Percentiles rank a stretch among this genome's conserved stretches.
Evolutionary conservation across 345 rosid species (phyloP).

Genomic region (Schrenkiella parvula): DNA sequence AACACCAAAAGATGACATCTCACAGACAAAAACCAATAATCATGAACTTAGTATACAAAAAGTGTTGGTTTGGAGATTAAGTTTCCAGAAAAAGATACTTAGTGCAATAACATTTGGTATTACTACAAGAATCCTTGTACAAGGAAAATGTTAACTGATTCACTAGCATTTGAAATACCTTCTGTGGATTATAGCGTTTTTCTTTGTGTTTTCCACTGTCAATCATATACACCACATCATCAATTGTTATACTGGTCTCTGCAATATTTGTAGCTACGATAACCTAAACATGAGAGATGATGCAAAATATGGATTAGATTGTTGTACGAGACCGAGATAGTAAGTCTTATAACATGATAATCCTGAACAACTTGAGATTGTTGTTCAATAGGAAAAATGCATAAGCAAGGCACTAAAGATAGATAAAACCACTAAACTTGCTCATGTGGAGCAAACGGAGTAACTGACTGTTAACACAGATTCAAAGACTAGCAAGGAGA

Average conservation of each 20-base stretch:
- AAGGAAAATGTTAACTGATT: slow-evolving; percentile 7
- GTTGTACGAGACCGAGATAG: neutral
- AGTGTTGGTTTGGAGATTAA: no score
- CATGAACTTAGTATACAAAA: no score
- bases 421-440: neutral
- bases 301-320: neutral
- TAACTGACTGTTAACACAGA: neutral
- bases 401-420: no score
- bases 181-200: slow-evolving; percentile 76
- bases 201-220: slow-evolving; percentile 96
- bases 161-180: slow-evolving; percentile 45
- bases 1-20: slow-evolving; percentile 2
- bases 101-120: neutral
- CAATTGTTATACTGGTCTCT: slow-evolving; percentile 86
- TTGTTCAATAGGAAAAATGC: neutral
- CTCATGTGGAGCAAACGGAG: neutral
- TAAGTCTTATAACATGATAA: neutral
- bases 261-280: slow-evolving; percentile 66
- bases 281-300: slow-evolving; percentile 45
- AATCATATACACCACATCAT: slow-evolving; percentile 86
- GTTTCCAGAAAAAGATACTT: no score
- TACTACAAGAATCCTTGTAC: neutral
- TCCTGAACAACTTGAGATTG: neutral
- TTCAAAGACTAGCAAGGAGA: neutral
- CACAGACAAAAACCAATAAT: neutral